phyloP scores from a whole-genome alignment of 164 flowering plant species.

The Nymphaea colorata region DNA sequence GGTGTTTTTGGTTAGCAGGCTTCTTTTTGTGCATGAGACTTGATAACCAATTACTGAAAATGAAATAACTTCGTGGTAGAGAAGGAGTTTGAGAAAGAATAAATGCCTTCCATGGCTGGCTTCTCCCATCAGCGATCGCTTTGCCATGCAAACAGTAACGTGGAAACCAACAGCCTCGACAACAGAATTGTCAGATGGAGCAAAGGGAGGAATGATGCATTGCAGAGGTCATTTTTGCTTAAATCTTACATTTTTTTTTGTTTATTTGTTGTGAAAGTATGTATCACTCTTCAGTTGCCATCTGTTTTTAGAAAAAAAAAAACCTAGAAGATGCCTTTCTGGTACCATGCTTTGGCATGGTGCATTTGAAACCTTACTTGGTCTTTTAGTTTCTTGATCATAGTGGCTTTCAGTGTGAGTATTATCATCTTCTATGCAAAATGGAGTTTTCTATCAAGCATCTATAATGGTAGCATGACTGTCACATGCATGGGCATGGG shows the following conservation, averaged over 20 bases:
- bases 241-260: background rate
- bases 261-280: background rate
- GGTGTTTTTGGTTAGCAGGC: no score
- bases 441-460: no score
- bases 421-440: no score
- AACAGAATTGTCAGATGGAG: background rate
- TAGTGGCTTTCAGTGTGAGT: no score
- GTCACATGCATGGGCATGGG: no score
- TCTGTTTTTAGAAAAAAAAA: background rate
- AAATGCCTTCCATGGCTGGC: background rate
- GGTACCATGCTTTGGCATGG: background rate
- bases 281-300: background rate
- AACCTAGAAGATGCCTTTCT: background rate
- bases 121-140: background rate
- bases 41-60: no score
- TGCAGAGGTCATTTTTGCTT: background rate
- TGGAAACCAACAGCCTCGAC: background rate
- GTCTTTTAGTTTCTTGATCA: no score
- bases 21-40: no score
- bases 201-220: background rate
- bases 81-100: no score
- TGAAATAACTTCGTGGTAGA: no score
- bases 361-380: background rate
- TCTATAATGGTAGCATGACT: no score
- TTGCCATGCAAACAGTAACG: background rate